Percentiles rank a stretch among this genome's conserved stretches.
phyloP scores from a whole-genome alignment of 2,329 filamentous ascomycete genomes.

The Sporothrix humicola region DNA sequence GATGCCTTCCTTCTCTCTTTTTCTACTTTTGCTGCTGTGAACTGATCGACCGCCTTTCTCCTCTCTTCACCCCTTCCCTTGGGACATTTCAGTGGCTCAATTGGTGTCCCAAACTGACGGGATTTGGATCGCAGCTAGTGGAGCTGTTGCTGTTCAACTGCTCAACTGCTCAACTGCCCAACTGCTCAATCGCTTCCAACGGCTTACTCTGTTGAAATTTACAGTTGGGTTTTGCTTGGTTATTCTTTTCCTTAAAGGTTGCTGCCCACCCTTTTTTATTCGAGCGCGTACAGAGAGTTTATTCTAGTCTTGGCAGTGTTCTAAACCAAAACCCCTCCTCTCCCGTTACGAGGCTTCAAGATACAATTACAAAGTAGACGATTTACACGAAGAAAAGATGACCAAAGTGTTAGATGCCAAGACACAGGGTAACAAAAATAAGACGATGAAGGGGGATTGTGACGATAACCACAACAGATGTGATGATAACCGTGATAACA shows the following conservation, averaged over 20 bases:
- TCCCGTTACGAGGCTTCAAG: too few relatives aligned
- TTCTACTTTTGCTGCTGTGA: neutral
- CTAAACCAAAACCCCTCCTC: neutral
- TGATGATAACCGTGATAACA: neutral
- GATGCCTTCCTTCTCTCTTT: neutral
- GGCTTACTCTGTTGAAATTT: neutral
- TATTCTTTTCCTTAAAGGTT: neutral
- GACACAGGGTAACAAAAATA: neutral
- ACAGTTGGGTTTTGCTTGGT: neutral
- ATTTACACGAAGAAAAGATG: neutral
- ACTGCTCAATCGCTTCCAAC: too few relatives aligned
- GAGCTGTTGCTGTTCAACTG: neutral
- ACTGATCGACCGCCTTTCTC: neutral
- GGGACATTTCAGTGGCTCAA: neutral
- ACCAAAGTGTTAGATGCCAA: neutral
- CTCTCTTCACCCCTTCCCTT: neutral
- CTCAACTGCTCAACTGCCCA: neutral
- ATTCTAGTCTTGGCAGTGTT: neutral
- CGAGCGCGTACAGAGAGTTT: neutral
- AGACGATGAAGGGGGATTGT: too few relatives aligned
- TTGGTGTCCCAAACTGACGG: constrained; percentile 9
- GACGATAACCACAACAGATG: too few relatives aligned
- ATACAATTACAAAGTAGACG: neutral
- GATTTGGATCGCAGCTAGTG: neutral
- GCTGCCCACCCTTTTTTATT: neutral